phyloP scores from a whole-genome alignment of 2,329 filamentous ascomycete genomes.

The Trichoderma pleuroti region DNA sequence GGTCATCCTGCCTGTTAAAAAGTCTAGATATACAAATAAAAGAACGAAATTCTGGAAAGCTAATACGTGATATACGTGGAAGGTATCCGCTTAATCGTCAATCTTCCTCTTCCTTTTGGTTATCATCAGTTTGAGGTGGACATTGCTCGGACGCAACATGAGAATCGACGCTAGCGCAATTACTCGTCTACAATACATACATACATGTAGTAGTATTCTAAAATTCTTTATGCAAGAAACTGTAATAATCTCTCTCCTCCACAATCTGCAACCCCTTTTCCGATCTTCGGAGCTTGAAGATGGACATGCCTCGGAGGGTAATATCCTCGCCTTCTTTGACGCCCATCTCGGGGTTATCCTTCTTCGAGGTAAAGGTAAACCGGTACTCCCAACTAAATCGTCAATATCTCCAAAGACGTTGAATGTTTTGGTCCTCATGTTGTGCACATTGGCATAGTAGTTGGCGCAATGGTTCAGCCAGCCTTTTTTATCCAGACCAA shows the following conservation, averaged over 20 bases:
- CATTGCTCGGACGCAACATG: no score
- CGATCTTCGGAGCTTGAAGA: background rate
- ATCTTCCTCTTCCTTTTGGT: no score
- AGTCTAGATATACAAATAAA: no score
- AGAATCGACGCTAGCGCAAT: no score
- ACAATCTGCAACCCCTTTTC: constrained; percentile 1
- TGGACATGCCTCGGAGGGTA: background rate
- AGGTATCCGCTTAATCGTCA: no score
- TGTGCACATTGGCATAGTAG: constrained; percentile 4
- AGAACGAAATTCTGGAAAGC: no score
- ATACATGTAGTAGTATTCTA: background rate
- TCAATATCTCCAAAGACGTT: constrained; percentile 3
- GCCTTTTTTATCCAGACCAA: background rate
- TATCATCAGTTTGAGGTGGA: no score
- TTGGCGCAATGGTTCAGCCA: background rate
- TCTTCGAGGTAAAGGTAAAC: constrained; percentile 2
- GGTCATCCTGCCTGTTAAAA: no score
- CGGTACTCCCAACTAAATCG: background rate
- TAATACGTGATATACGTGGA: no score
- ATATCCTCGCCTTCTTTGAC: constrained; percentile 1
- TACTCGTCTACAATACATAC: background rate
- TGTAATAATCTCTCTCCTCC: constrained; percentile 2
- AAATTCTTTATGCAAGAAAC: background rate
- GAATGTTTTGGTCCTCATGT: background rate
- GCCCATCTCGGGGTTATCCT: constrained; percentile 5